Evolutionary conservation across 768 basidiomycete species (phyloP), one percentile per base, ranked within the genome.

Genomic region (Lenzites betulinus): DNA sequence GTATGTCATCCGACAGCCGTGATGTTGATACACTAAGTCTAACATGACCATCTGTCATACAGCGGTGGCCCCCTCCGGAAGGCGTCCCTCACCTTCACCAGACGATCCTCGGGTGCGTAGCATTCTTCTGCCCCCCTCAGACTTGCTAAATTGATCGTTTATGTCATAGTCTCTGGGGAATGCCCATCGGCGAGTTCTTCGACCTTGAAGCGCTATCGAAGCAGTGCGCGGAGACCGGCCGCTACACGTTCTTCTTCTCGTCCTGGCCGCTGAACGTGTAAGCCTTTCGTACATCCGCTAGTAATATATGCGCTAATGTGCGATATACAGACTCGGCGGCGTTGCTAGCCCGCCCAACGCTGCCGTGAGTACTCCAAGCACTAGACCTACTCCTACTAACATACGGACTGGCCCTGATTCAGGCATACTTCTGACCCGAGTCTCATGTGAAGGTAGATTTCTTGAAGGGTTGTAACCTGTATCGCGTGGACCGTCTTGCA

Each of bases 181-280:
- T 89, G 86, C 87, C 87, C 26, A 84, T 89, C 85, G 88, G 86
- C 38, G 89, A 89, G 74, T 80, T 89, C 66, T 89, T 90, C 69
- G 88, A 90, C 70, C 74, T 89, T 39, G 88, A 90, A 69, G 78
- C 79, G 58, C 76, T 90, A 2, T 80, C 85, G 12, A 72, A 80
- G 59, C 73, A 75, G 8, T 89, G 86, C 67, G 79, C 79, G 5
- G 80, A 81, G 62, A 82, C 81, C 1, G 79, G 81, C 5, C 74
- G 86, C 65, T 89, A 87, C 69, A 86, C 85, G 11, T 89, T 91
- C 71, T 90, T 89, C 79, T 88, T 90, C 74, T 80, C 86, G 1
- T 89, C 86, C 2, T 89, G 86, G 87, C 88, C 88, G 0, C 75
- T 91, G 62, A 82, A 88, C 69, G 83, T 90, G 87, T 88, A 64